Evolutionary conservation across 108 stramenopile genomes (phyloP), one percentile per base, ranked within the genome.

Genomic region (Nitzschia palea): DNA sequence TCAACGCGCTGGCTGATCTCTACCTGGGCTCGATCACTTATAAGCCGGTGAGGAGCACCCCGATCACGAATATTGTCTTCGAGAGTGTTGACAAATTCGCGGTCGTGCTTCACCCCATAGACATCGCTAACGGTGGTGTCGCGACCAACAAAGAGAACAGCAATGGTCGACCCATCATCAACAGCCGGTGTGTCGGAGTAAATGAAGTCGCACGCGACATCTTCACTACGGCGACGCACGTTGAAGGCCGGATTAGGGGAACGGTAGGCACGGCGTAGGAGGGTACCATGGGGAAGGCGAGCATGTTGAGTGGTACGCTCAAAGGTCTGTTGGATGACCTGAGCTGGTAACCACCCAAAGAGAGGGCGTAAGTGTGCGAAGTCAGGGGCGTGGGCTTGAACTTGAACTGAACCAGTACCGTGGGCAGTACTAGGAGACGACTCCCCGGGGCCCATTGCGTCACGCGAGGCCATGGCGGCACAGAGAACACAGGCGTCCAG

Each of bases 41-140:
- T 45, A 5, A 54, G 30, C 4, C 22, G 28, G 32, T 53, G 17
- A 43, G 28, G 44, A 17, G 73, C 68, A 35, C 68, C 73, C 45
- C 62, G 18, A 37, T 58, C 18, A 12, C 73, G 53, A 20, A 79
- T 73, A 26, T 48, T 36, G 48, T 79, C 72, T 31, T 73, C 60
- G 9, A 79, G 29, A 0, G 71, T 62, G 15, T 59, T 30, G 27
- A 58, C 32, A 12, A 73, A 62, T 34, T 79, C 57, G 14, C 14
- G 14, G 9, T 48, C 44, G 18, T 23, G 37, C 5, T 42, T 27
- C 15, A 68, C 15, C 0, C 18, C 37, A 28, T 44, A n/a, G 0
- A 55, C 28, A 22, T 66, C 35, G 22, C 27, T 27, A 34, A 45
- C 20, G 17, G 10, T 14, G 5, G 15, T 18, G 5, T 10, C 5